Evolutionary conservation across 1,139 yeast species (phyloP).

Genomic region (Casaregolazyma lundiana): DNA sequence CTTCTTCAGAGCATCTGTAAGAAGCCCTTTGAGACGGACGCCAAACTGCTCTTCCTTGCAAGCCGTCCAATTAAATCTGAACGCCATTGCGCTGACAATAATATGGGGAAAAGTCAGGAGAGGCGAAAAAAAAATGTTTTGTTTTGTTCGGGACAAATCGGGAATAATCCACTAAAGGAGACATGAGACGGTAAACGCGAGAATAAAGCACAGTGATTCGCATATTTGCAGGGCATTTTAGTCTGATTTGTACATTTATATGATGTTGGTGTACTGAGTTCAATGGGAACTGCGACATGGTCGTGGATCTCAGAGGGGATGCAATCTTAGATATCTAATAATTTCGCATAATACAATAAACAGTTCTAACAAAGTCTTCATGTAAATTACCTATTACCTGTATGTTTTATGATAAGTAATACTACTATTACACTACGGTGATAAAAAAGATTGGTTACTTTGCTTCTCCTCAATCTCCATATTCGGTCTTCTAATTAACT

Average conservation of each 20-base stretch:
- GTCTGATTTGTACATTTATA: not conserved
- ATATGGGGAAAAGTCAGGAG: conserved; percentile 1
- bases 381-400: too few relatives aligned
- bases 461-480: too few relatives aligned
- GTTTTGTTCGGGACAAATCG: conserved; percentile 1
- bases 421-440: too few relatives aligned
- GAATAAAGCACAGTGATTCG: not conserved
- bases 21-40: conserved; percentile 60
- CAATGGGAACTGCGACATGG: not conserved
- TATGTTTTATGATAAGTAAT: too few relatives aligned
- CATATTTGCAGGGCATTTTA: not conserved
- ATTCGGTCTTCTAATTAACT: too few relatives aligned
- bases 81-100: conserved; percentile 49
- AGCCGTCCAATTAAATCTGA: conserved; percentile 76
- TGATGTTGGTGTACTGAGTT: not conserved
- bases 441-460: too few relatives aligned
- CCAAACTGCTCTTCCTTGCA: conserved; percentile 62
- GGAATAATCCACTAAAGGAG: not conserved
- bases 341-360: too few relatives aligned
- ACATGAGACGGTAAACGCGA: not conserved
- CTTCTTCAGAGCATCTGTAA: conserved; percentile 70
- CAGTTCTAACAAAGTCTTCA: too few relatives aligned
- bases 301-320: too few relatives aligned
- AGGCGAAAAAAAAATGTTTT: conserved; percentile 2
- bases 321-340: too few relatives aligned